These are phyloP conservation scores for Cercospora zeina DNA, from an alignment of 2,329 filamentous ascomycete genomes.

Conservation along the genomic window DNA sequence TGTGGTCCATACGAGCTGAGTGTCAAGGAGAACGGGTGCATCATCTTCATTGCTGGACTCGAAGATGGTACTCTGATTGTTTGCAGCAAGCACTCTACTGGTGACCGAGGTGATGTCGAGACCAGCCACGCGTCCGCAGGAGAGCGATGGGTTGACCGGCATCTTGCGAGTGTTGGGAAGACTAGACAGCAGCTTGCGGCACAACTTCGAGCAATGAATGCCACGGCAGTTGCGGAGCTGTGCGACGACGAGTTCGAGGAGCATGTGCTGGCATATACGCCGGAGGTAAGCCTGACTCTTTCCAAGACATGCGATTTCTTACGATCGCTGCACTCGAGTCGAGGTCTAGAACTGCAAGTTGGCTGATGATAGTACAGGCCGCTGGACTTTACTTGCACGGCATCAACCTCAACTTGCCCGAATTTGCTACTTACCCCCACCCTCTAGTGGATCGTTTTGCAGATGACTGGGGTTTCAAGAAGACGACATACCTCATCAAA, in stretches of 20 bases:
- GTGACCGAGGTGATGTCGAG: slow-evolving; percentile 67
- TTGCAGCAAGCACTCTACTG: slow-evolving; percentile 99
- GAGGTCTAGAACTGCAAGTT: neutral
- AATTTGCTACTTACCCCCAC: slow-evolving; percentile 85
- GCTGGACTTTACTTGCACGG: slow-evolving; percentile 94
- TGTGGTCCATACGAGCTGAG: slow-evolving; percentile 90
- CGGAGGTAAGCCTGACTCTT: slow-evolving; percentile 49
- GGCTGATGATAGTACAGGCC: slow-evolving; percentile 40
- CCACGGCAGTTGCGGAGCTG: slow-evolving; percentile 92
- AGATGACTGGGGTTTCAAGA: slow-evolving; percentile 88
- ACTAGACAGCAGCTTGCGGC: slow-evolving; percentile 74
- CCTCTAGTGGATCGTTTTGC: slow-evolving; percentile 85
- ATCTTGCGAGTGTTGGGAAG: slow-evolving; percentile 75
- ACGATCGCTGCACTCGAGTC: neutral
- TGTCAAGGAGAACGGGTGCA: slow-evolving; percentile 98
- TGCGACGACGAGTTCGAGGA: slow-evolving; percentile 97
- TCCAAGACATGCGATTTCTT: neutral
- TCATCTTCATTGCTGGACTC: slow-evolving; percentile 92
- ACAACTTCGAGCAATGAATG: slow-evolving; percentile 75
- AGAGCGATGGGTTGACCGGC: slow-evolving; percentile 76
- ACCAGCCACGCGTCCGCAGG: slow-evolving; percentile 82
- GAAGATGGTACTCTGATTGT: slow-evolving; percentile 87
- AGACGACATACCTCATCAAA: slow-evolving; percentile 77
- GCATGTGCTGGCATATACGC: slow-evolving; percentile 86
- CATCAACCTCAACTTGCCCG: slow-evolving; percentile 90